Evolutionary conservation across 208 protist genomes (phyloP).

Genomic region (Kentomonas sorsogonicus): DNA sequence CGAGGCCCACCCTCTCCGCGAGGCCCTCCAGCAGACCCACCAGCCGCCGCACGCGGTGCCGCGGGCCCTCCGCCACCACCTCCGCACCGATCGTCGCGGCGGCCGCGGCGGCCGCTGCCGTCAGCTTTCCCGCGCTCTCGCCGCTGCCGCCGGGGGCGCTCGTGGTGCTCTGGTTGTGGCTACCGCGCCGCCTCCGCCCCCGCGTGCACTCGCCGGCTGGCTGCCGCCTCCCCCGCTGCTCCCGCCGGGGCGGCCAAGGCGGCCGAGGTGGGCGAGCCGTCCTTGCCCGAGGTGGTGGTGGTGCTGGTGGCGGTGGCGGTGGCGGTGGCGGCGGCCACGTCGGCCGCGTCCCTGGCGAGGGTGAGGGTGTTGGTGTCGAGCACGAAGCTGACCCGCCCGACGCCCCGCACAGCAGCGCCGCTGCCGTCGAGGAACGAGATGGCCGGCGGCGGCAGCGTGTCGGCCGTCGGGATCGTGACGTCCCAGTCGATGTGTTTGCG

Average conservation of each 20-base stretch:
- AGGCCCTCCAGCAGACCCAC: constrained; percentile 47
- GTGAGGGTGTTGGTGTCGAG: constrained; percentile 31
- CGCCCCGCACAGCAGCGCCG: constrained; percentile 20
- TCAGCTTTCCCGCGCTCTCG: neutral
- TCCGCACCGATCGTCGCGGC: constrained; percentile 25
- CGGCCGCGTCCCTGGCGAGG: constrained; percentile 15
- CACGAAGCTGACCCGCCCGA: constrained; percentile 15
- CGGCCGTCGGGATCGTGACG: constrained; percentile 40
- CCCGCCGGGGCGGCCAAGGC: neutral
- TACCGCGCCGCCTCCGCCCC: neutral
- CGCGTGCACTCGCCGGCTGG: too few relatives aligned
- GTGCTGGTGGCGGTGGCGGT: neutral
- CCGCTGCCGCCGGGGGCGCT: neutral
- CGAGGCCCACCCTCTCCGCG: constrained; percentile 49
- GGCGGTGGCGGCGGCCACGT: constrained; percentile 2
- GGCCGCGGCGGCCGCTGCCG: neutral
- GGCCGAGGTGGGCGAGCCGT: neutral
- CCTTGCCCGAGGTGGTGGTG: neutral
- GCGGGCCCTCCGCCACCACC: too few relatives aligned
- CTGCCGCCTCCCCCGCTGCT: too few relatives aligned
- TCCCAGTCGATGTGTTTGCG: constrained; percentile 53
- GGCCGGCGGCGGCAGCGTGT: constrained; percentile 36
- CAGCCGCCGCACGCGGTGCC: constrained; percentile 36
- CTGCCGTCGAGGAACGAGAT: constrained; percentile 46
- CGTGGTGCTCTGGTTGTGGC: neutral